Base-by-base conservation (phyloP, 192 early-diverging fungal species). In the Coemansia aciculifera region DNA sequence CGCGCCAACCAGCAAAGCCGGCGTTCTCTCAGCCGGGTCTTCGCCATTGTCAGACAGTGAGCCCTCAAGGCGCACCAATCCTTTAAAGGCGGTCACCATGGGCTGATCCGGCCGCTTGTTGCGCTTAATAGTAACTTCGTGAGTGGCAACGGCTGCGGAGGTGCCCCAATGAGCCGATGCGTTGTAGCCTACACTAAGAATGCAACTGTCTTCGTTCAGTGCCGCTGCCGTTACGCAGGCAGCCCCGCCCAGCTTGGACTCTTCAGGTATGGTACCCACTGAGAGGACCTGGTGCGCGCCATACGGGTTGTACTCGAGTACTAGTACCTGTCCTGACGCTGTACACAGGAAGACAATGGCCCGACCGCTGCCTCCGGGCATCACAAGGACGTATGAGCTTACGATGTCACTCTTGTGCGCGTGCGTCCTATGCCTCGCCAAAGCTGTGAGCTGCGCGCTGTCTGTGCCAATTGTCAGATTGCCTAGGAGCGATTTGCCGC, bases 271-370 rank as follows among this genome's bases (percentile, higher is more conserved):
- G 13, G 52, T 42, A 12, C 64, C 57, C 31, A 73, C 39, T 0
- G 64, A 44, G 19, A 63, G 42, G 13, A 51, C 23, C 19, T 67
- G 74, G 27, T 64, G 52, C 15, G 57, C 37, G 3, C 64, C 59
- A 49, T 71, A 81, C 19, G 79, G 48, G 27, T 63, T 48, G 68
- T 81, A 77, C 31, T 81, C 79, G 2, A 77, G 39, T 13, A 49
- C 64, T n/a, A 60, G 57, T 11, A 77, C 62, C 23, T 69, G 34
- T 0, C 79, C 79, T 10, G 74, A 71, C 5, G 43, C 71, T 6
- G 71, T 36, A 3, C 79, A 74, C 15, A 77, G 36, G 23, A 76
- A 67, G 5, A 66, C 62, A 19, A 81, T 29, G 6, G 48, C 64
- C 23, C 68, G 67, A 8, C 64, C 68, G n/a, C 57, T 34, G 6